Evolutionary conservation across 345 rosid species (phyloP), one percentile per base, ranked within the genome.

Genomic region (Salix arbutifolia): DNA sequence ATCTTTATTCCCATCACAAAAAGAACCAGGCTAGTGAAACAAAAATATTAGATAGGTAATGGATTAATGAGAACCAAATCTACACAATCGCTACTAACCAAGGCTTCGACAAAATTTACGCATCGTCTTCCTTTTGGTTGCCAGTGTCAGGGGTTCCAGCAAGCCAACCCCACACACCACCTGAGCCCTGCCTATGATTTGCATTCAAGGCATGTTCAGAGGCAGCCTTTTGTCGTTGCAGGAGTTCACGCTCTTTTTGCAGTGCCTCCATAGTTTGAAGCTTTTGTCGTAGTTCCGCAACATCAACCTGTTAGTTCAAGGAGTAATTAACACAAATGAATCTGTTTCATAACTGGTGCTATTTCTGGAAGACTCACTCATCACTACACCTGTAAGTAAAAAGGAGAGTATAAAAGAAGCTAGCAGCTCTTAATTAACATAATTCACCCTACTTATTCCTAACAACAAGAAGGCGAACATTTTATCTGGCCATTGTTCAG

Each of bases 91-190:
- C 68, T 28, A 70, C 60, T 56, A 26, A 26, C 21, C 8, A 21
- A 53, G 12, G 60, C 23, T 65, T 50, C 35, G 21, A 42, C 53
- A 3, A 84, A 69, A 50, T 80, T 85, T 75, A 87, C 65, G 75
- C 86, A 10, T 85, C 83, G 0, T 83, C 78, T 2, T 26, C 81
- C 3, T 75, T 74, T 67, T 77, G 68, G 46, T 11, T 42, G 46
- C 13, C 46, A 75, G 67, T 17, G 7, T 83, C 86, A 50, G 98
- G 92, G 72, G 88, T 62, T 78, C 99, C 98, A 0, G 97, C 96
- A 26, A 96, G 91, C 99, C 99, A 96, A 58, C 97, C 92, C 99
- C 99, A 96, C 73, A 96, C 91, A 4, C 99, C 94, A 52, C 97
- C 90, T 0, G 99, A 94, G 74, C 92, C 80, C 79, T 94, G 97